Evolutionary conservation across 2,329 filamentous ascomycete species (phyloP).

Genomic region (Diaporthe sp.): DNA sequence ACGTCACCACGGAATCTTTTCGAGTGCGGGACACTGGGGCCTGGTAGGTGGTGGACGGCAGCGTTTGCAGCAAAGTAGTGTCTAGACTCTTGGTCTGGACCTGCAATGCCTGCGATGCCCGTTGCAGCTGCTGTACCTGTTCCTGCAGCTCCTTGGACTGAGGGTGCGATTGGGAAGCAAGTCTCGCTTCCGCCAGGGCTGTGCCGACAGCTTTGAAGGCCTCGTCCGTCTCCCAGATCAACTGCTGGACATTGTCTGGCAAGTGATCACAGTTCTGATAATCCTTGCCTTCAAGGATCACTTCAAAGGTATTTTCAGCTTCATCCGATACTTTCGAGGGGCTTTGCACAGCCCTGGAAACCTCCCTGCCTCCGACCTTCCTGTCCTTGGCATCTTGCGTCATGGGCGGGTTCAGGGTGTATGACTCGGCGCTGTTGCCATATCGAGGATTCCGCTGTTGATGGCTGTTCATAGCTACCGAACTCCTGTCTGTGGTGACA

Average conservation of each 20-base stretch:
- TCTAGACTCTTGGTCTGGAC: slow-evolving; percentile 23
- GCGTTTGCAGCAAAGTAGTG: slow-evolving; percentile 25
- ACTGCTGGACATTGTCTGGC: slow-evolving; percentile 58
- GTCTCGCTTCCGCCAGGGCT: slow-evolving; percentile 56
- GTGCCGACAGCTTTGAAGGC: slow-evolving; percentile 63
- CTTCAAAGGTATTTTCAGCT: slow-evolving; percentile 30
- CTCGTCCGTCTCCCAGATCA: slow-evolving; percentile 65
- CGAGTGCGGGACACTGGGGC: not conserved
- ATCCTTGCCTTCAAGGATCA: slow-evolving; percentile 18
- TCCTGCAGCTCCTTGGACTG: slow-evolving; percentile 29
- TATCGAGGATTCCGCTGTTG: slow-evolving; percentile 20
- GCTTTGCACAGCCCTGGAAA: slow-evolving; percentile 20
- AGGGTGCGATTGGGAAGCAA: slow-evolving; percentile 45
- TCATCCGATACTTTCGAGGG: slow-evolving; percentile 13
- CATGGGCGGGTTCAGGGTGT: slow-evolving; percentile 25
- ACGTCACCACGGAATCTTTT: slow-evolving; percentile 23
- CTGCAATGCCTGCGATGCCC: slow-evolving; percentile 32
- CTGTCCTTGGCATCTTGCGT: slow-evolving; percentile 23
- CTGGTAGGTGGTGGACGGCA: slow-evolving; percentile 13
- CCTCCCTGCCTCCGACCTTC: not conserved
- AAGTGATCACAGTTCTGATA: slow-evolving; percentile 41
- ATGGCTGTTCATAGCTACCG: slow-evolving; percentile 9
- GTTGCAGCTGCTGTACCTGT: slow-evolving; percentile 33
- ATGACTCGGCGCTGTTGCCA: slow-evolving; percentile 33
- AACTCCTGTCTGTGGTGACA: not conserved